These are phyloP conservation scores for Geosmithia putterillii DNA, from an alignment of 2,329 filamentous ascomycete genomes.

Conservation along the genomic window DNA sequence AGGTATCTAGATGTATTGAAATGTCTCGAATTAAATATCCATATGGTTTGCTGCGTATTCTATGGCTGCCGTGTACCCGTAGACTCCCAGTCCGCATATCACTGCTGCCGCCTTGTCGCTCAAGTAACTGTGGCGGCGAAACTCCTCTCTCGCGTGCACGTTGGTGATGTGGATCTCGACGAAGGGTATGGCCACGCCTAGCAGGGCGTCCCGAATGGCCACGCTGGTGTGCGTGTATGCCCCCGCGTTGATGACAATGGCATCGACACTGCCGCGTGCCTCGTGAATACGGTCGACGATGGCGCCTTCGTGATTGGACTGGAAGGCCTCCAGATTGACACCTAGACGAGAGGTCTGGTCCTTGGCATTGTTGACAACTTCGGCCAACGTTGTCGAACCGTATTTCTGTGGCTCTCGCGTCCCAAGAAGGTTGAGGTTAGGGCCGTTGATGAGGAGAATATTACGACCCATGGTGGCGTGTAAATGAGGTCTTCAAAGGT, in stretches of 20 bases:
- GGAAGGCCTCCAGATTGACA: conserved; percentile 44
- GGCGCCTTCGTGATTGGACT: conserved; percentile 69
- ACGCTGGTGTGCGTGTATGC: conserved; percentile 68
- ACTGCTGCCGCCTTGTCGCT: conserved; percentile 66
- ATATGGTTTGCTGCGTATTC: conserved; percentile 37
- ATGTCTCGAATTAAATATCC: conserved; percentile 20
- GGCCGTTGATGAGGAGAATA: conserved; percentile 69
- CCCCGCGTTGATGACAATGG: conserved; percentile 64
- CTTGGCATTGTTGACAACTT: conserved; percentile 40
- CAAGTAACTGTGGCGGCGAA: conserved; percentile 57
- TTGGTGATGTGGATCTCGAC: conserved; percentile 70
- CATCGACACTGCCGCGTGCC: conserved; percentile 45
- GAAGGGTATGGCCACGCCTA: conserved; percentile 59
- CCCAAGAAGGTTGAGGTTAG: conserved; percentile 71
- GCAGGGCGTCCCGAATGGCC: conserved; percentile 60
- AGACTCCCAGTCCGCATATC: conserved; percentile 55
- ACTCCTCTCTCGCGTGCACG: conserved; percentile 58
- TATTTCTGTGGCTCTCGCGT: conserved; percentile 64
- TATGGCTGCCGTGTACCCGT: conserved; percentile 48
- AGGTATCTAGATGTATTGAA: no score
- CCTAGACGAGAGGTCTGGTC: conserved; percentile 35
- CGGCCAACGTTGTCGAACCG: conserved; percentile 53
- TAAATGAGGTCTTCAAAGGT: background rate
- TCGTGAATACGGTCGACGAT: conserved; percentile 63
- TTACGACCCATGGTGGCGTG: conserved; percentile 17